Percentiles rank a stretch among this genome's conserved stretches.
Conservation (phyloP, 495 filamentous ascomycete species). For the Neurospora discreta region DNA sequence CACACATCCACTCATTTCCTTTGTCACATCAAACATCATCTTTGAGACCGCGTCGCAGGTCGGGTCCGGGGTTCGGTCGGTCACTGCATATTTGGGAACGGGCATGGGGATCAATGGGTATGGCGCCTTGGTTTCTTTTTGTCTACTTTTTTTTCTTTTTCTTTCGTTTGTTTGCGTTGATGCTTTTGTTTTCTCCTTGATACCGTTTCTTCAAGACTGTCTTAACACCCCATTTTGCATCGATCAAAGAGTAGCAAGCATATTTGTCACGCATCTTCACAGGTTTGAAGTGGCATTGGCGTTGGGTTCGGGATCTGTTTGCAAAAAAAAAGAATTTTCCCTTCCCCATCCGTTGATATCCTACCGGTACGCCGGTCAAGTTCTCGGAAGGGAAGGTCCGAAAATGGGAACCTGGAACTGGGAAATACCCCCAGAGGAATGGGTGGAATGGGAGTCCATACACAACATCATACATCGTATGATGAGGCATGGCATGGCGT, state of each 20-base stretch:
- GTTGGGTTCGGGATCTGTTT: not conserved
- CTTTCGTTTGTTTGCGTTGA: not conserved
- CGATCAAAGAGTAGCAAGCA: not conserved
- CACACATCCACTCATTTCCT: not conserved
- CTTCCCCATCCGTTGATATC: not conserved
- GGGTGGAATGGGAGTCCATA: not conserved
- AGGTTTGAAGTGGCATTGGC: not conserved
- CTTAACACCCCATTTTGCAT: not conserved
- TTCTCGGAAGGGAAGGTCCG: not conserved
- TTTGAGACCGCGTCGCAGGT: not conserved
- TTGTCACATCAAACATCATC: not conserved
- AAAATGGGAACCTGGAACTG: not conserved
- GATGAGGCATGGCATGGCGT: not conserved
- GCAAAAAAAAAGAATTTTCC: not conserved
- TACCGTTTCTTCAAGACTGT: not conserved
- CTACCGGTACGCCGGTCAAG: not conserved
- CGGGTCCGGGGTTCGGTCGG: not conserved
- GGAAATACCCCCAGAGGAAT: not conserved
- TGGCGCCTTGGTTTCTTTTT: not conserved
- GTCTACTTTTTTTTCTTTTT: not conserved
- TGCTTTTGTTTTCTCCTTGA: not conserved
- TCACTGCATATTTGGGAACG: not conserved
- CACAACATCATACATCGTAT: not conserved
- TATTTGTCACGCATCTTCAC: not conserved
- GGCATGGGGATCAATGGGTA: not conserved